These are phyloP conservation scores for Gynostemma pentaphyllum DNA, from an alignment of 306 rosid species.

Conservation along the genomic window DNA sequence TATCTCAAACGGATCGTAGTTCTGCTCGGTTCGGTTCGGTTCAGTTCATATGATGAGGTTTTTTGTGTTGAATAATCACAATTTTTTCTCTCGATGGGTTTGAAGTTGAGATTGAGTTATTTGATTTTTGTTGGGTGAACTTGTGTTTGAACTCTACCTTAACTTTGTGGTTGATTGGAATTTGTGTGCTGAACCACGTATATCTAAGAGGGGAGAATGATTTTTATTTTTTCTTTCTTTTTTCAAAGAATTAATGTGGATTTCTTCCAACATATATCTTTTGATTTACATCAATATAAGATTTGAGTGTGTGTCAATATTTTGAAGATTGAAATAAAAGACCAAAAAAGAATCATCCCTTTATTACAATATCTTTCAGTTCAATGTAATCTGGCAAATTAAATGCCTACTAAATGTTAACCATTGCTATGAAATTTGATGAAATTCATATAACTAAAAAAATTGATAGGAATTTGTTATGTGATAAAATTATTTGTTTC, in stretches of 20 bases:
- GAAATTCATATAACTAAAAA: not conserved
- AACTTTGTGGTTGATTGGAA: not conserved
- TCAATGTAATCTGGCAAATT: not conserved
- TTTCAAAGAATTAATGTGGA: not conserved
- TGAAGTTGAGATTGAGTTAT: not conserved
- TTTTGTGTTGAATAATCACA: not conserved
- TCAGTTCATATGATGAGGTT: not conserved
- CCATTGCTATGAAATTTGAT: not conserved
- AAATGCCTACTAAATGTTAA: not conserved
- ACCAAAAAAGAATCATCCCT: not conserved
- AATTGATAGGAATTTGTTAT: too few relatives aligned
- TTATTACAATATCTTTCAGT: not conserved
- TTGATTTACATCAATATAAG: not conserved
- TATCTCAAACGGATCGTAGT: slow-evolving; percentile 29
- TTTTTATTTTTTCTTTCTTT: not conserved
- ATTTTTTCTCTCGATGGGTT: not conserved
- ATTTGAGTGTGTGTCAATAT: slow-evolving; percentile 4
- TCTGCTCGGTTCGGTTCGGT: too few relatives aligned
- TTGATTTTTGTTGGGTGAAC: not conserved
- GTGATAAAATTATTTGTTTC: too few relatives aligned
- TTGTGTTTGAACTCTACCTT: not conserved
- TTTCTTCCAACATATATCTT: not conserved
- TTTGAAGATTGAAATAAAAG: not conserved
- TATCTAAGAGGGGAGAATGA: not conserved
- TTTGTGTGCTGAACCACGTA: not conserved